Percentiles rank a stretch among this genome's conserved stretches.
These are phyloP conservation scores for Mycena metata DNA, from an alignment of 768 basidiomycete genomes.

Conservation along the genomic window DNA sequence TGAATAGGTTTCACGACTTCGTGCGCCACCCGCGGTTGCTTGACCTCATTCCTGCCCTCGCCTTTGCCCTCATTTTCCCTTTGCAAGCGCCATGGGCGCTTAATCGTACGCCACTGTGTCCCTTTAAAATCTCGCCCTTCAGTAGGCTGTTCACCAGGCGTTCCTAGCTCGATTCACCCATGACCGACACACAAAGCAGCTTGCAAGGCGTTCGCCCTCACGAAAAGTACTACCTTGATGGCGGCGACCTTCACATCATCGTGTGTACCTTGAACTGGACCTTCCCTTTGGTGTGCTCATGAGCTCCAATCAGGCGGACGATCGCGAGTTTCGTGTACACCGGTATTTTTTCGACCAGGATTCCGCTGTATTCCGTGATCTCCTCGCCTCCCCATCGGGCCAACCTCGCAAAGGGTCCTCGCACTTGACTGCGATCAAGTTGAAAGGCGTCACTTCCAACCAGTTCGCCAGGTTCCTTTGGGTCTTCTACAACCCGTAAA, in stretches of 20 bases:
- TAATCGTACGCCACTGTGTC: slow-evolving; percentile 8
- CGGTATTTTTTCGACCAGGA: slow-evolving; percentile 68
- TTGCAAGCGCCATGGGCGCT: slow-evolving; percentile 16
- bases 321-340: slow-evolving; percentile 64
- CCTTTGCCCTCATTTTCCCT: neutral
- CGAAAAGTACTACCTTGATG: slow-evolving; percentile 58
- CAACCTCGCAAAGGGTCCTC: slow-evolving; percentile 48
- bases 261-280: slow-evolving; percentile 45
- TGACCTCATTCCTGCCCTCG: slow-evolving; percentile 1
- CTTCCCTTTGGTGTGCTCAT: neutral
- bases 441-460: slow-evolving; percentile 58
- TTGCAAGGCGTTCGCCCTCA: slow-evolving; percentile 44
- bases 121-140: neutral
- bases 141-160: neutral
- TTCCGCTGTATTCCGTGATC: slow-evolving; percentile 58
- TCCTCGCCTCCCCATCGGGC: slow-evolving; percentile 45
- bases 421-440: slow-evolving; percentile 51
- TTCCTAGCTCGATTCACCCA: neutral
- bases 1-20: neutral
- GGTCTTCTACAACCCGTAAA: slow-evolving; percentile 76
- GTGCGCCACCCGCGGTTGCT: neutral
- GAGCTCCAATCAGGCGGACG: slow-evolving; percentile 54
- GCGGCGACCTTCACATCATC: slow-evolving; percentile 62
- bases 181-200: slow-evolving; percentile 21
- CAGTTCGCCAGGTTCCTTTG: slow-evolving; percentile 71